Base-by-base conservation (phyloP, 2,329 filamentous ascomycete genomes). In the Botrytis byssoidea region DNA sequence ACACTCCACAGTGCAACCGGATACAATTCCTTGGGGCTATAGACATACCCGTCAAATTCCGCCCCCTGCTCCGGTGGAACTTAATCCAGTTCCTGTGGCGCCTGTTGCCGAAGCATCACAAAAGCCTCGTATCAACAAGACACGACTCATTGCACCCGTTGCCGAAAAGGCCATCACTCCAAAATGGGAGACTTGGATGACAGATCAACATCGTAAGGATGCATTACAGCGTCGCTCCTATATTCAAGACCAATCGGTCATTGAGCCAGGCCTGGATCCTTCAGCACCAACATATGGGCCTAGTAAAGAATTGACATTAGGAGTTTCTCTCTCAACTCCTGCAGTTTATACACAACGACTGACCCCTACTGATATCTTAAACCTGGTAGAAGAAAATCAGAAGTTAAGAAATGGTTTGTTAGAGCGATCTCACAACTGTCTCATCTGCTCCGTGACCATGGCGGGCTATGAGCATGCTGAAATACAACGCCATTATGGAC, bases 181-280 rank as follows among this genome's bases (percentile, higher is more conserved):
- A 29, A 74, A 72, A 37, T 79, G 70, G 59, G 73, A 75, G 25
- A 63, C 70, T 18, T 78, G 76, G 76, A 74, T 74, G 72, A 72
- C 70, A 12, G 74, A 77, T 46, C 68, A 78, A 35, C 74, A 73
- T 37, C 76, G 72, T 44, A 70, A 74, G 60, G 75, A 79, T 63
- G 51, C 44, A 25, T 70, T 78, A 1, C 75, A 79, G 29, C 75
- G 74, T 18, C 51, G 74, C 69, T 78, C 77, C 3, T 80, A 75
- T 25, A 60, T 71, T 8, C 74, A 67, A 32, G 75, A 78, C 63
- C 75, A 78, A 68, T 77, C 76, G 7, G 77, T 78, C 25, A 75
- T 80, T 48, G 75, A 79, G 44, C 78, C 77, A 4, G 79, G 79
- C 10, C 75, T 77, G 42, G 71, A 74, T 22, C 76, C 77, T 7